A percentile compares a stretch with the other conserved stretches of the same genome.
These are phyloP conservation scores for Stephania yunnanensis DNA, from an alignment of 164 flowering plant species.

Conservation along the genomic window DNA sequence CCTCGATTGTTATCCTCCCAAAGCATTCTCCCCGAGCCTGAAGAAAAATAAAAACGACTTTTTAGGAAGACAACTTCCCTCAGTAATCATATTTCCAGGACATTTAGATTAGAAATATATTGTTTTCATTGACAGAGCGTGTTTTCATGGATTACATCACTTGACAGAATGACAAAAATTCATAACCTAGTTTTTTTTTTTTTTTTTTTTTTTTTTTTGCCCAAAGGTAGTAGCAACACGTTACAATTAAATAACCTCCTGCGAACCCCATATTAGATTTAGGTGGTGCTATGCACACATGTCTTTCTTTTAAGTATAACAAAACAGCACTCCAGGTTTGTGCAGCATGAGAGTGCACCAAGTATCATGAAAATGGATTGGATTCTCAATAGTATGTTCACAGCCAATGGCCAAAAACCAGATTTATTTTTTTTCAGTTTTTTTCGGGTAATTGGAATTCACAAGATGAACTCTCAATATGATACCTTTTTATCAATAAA, in stretches of 20 bases:
- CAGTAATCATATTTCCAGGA: too few species aligned
- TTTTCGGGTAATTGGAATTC: background rate
- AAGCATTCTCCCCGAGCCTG: slow-evolving; percentile 98
- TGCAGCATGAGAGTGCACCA: background rate
- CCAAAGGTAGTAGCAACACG: background rate
- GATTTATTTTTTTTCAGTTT: too few species aligned
- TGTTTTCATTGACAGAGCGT: too few species aligned
- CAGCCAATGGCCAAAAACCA: background rate
- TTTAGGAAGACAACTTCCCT: background rate
- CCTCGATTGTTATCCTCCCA: slow-evolving; percentile 99
- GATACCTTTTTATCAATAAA: background rate
- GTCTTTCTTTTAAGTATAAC: background rate
- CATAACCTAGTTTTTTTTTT: background rate
- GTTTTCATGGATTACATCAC: too few species aligned
- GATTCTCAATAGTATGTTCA: background rate
- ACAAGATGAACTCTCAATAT: background rate
- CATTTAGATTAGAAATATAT: too few species aligned
- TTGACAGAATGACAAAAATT: background rate
- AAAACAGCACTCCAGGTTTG: background rate
- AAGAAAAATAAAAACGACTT: background rate
- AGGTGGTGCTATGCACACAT: background rate
- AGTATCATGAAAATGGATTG: background rate
- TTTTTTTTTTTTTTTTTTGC: background rate
- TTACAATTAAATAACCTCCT: background rate
- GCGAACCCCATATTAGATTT: background rate